Base-by-base conservation (phyloP, 441 rosid genomes). In the Gossypium davidsonii region DNA sequence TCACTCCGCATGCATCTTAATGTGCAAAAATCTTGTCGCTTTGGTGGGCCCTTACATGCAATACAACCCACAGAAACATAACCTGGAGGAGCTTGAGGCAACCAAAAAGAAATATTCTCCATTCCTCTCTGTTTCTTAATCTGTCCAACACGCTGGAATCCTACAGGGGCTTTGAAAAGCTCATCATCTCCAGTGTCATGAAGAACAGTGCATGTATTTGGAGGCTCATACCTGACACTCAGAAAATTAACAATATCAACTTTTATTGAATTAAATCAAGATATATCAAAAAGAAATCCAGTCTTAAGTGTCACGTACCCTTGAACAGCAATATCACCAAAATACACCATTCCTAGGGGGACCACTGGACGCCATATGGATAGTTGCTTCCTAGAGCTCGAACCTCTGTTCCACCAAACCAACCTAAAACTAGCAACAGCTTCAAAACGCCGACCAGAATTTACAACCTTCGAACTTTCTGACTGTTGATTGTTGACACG, bases 31-130 rank as follows among this genome's bases (percentile, higher is more conserved):
- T 93, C 92, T 58, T 74, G 15, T 71, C 80, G 85, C 80, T 93
- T 93, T 14, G 95, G 95, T 51, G 90, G 62, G 76, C 95, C 88
- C 85, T 88, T 91, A 78, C 87, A 85, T 69, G 94, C 97, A 72
- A 95, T 77, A 80, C 93, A 93, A 52, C 99, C 98, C 78, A 95
- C 81, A 51, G 97, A 85, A 82, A 95, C 93, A 83, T 88, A 95
- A 39, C 99, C 95, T 15, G 96, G 95, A 18, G 98, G 97, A 57
- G 99, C 94, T 81, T 84, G 93, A 74, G 97, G 99, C 88, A 93
- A 83, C 97, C 97, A 95, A 78, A 95, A 95, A 56, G 93, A 87
- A 74, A 93, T 85, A 81, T 74, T 86, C 62, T 93, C 97, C 81
- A 90, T 80, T 76, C 97, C 96, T 78, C 88, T 87, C 52, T 88